phyloP scores from a whole-genome alignment of 805 yeast genomes.

The Ascoidea rubescens region DNA sequence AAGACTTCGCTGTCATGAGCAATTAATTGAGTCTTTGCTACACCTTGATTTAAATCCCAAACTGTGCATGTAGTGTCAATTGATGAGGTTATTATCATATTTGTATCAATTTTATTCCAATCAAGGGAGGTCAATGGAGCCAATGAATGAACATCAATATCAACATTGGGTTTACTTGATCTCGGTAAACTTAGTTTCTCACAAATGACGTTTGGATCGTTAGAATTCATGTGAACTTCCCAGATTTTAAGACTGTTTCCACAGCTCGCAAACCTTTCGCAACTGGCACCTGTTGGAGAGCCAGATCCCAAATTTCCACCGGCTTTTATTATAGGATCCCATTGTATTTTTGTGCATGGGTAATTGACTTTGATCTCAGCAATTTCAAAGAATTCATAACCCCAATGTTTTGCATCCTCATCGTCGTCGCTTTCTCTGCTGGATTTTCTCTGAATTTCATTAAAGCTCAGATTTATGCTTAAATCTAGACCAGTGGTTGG shows the following conservation, averaged over 20 bases:
- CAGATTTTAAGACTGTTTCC: constrained; percentile 20
- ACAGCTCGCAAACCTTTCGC: constrained; percentile 21
- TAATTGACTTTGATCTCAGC: constrained; percentile 43
- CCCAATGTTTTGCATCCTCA: background rate
- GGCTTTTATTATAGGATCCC: constrained; percentile 47
- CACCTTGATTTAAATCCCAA: constrained; percentile 67
- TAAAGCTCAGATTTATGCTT: too few relatives aligned
- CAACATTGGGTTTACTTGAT: constrained; percentile 26
- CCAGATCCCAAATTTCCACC: constrained; percentile 25
- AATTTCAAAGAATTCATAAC: constrained; percentile 27
- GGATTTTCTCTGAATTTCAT: too few relatives aligned
- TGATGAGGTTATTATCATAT: constrained; percentile 65
- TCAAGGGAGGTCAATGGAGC: constrained; percentile 93
- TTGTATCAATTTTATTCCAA: constrained; percentile 70
- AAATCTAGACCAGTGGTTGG: too few relatives aligned
- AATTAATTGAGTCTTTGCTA: constrained; percentile 82
- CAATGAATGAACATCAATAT: constrained; percentile 32
- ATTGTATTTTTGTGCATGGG: constrained; percentile 59
- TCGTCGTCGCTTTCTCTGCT: too few relatives aligned
- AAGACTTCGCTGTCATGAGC: constrained; percentile 95
- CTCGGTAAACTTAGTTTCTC: constrained; percentile 26
- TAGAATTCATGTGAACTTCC: constrained; percentile 10
- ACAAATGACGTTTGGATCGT: constrained; percentile 17
- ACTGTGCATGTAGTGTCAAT: constrained; percentile 95
- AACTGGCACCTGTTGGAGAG: constrained; percentile 20